A percentile compares a stretch with the other conserved stretches of the same genome.
Evolutionary conservation across 345 rosid genomes (phyloP).

Genomic region (Hibiscus trionum): DNA sequence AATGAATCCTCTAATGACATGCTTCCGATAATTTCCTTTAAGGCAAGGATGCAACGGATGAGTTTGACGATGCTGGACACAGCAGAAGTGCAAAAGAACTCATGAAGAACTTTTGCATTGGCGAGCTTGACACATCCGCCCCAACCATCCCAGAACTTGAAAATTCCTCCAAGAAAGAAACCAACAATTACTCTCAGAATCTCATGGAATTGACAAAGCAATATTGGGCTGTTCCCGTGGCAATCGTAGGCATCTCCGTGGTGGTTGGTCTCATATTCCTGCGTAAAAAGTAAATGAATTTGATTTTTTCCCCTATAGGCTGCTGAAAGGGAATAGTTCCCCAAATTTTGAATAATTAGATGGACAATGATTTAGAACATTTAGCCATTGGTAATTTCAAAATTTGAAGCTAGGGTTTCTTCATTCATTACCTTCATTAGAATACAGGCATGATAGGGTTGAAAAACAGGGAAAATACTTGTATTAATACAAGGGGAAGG

Average conservation of each 20-base stretch:
- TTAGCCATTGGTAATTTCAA: not conserved
- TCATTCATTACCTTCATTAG: not conserved
- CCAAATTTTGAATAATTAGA: slow-evolving; percentile 17
- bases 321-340: not conserved
- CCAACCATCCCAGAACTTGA: slow-evolving; percentile 56
- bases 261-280: slow-evolving; percentile 46
- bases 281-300: slow-evolving; percentile 46
- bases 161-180: slow-evolving; percentile 35
- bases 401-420: slow-evolving; percentile 5
- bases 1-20: slow-evolving; percentile 3
- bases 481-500: not conserved
- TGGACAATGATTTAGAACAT: not conserved
- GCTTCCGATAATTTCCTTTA: slow-evolving; percentile 8
- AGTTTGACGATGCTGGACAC: slow-evolving; percentile 91
- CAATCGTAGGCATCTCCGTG: slow-evolving; percentile 49
- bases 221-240: slow-evolving; percentile 65
- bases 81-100: slow-evolving; percentile 61
- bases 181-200: slow-evolving; percentile 27
- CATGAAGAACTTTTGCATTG: slow-evolving; percentile 55
- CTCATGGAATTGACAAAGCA: slow-evolving; percentile 45
- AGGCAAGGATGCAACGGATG: slow-evolving; percentile 82
- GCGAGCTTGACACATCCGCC: slow-evolving; percentile 60
- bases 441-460: not conserved
- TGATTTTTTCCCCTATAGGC: not conserved
- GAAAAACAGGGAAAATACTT: not conserved